Evolutionary conservation across 2,329 filamentous ascomycete genomes (phyloP), one percentile per base, ranked within the genome.

Genomic region (Parafenestella ontariensis): DNA sequence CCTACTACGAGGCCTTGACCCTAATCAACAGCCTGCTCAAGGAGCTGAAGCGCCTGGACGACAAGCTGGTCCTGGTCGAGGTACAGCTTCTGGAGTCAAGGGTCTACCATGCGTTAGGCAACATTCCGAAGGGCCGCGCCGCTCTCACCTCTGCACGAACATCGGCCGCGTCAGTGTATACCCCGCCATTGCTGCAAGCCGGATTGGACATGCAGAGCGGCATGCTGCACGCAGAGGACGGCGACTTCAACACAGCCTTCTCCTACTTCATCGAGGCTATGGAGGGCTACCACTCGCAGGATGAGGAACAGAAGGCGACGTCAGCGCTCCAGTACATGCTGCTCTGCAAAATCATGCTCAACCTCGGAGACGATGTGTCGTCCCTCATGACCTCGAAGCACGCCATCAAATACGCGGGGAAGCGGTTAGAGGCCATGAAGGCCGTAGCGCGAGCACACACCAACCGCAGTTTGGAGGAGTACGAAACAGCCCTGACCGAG

Each of bases 241-340:
- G 92, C 80, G 96, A 99, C 81, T 99, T 99, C 85, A 97, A 96
- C 82, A 99, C 95, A 23, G 92, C 95, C 45, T 99, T 90, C 79
- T 97, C 93, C 45, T 99, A 99, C 84, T 99, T 99, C 78, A 98
- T 99, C 77, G 95, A 99, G 81, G 95, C 96, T 2, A 87, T 99
- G 61, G 95, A 99, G 75, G 95, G 95, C 56, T 99, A 98, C 79
- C 92, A 95, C 79, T 89, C 89, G 42, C 92, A 96, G 76, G 95
- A 99, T 65, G 92, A 96, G 74, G 82, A 88, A 34, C 81, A 84
- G 61, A 92, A 93, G 79, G 95, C 96, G n/a, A 96, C 94, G n/a
- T 91, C 94, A 11, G 92, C 95, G 10, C 83, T 99, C 63, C 95
- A 99, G 82, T 99, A 99, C 83, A 99, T 99, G 95, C 86, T 99